phyloP scores from a whole-genome alignment of 192 early-diverging fungal genomes.

The Backusella morwellensis region DNA sequence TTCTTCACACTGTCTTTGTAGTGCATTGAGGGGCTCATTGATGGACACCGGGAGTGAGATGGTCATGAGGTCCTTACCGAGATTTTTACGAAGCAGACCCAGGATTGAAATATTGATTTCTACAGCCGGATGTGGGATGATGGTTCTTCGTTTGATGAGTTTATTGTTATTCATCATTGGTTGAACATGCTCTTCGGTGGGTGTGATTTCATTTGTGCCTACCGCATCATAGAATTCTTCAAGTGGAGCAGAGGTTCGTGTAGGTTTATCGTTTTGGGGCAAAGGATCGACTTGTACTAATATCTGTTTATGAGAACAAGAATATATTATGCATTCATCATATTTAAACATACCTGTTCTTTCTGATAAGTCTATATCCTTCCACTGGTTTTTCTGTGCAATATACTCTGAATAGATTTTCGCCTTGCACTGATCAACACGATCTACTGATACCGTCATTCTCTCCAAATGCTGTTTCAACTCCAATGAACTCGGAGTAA shows the following conservation, averaged over 20 bases:
- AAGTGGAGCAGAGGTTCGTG: background rate
- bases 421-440: background rate
- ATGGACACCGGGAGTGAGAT: slow-evolving; percentile 93
- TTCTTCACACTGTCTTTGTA: slow-evolving; percentile 92
- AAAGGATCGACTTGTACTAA: background rate
- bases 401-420: background rate
- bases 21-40: slow-evolving; percentile 90
- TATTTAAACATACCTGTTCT: background rate
- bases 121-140: slow-evolving; percentile 72
- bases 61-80: slow-evolving; percentile 91
- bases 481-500: background rate
- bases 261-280: background rate
- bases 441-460: background rate
- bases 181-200: background rate
- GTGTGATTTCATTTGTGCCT: background rate
- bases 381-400: background rate
- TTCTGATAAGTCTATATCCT: background rate
- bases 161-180: background rate
- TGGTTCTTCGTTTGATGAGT: slow-evolving; percentile 51
- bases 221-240: background rate
- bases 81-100: slow-evolving; percentile 83
- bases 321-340: too few relatives aligned
- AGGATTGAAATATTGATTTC: slow-evolving; percentile 77
- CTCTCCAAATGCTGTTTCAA: background rate
- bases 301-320: background rate